Percentiles rank a stretch among this genome's conserved stretches.
phyloP scores from a whole-genome alignment of 768 basidiomycete genomes.

The Collybiopsis luxurians region DNA sequence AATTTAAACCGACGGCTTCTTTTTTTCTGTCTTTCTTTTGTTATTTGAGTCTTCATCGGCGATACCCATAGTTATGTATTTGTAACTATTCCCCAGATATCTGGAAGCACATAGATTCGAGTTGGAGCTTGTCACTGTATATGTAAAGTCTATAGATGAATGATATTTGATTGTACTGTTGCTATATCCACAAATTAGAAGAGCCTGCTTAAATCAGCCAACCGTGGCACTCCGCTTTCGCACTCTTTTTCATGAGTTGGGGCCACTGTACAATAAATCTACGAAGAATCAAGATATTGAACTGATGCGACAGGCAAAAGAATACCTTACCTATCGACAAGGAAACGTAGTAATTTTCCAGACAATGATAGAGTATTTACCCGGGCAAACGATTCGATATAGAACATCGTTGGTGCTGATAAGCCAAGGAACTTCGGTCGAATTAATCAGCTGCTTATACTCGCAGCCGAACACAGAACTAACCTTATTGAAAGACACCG shows the following conservation, averaged over 20 bases:
- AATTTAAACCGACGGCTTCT: slow-evolving; percentile 18
- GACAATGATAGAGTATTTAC: slow-evolving; percentile 80
- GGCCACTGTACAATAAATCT: slow-evolving; percentile 96
- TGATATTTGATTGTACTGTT: too few relatives aligned
- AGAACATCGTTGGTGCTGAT: slow-evolving; percentile 69
- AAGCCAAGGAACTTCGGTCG: slow-evolving; percentile 67
- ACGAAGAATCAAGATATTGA: not conserved
- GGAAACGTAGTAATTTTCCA: slow-evolving; percentile 73
- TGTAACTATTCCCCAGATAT: not conserved
- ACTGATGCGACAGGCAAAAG: not conserved
- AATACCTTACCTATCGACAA: slow-evolving; percentile 70
- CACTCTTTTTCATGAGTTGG: slow-evolving; percentile 38
- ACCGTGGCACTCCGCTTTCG: slow-evolving; percentile 52
- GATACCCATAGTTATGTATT: not conserved
- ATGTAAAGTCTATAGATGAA: not conserved
- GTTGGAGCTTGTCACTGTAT: not conserved
- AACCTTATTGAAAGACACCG: slow-evolving; percentile 72
- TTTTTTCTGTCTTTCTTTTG: not conserved
- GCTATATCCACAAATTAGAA: not conserved
- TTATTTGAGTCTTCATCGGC: not conserved
- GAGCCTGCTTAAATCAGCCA: slow-evolving; percentile 56
- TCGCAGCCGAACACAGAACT: slow-evolving; percentile 20
- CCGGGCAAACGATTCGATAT: slow-evolving; percentile 93
- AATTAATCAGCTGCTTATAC: not conserved
- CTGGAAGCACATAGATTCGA: not conserved